A percentile compares a stretch with the other conserved stretches of the same genome.
Conservation (phyloP, 1,139 yeast species). For the Pichia sp. region DNA sequence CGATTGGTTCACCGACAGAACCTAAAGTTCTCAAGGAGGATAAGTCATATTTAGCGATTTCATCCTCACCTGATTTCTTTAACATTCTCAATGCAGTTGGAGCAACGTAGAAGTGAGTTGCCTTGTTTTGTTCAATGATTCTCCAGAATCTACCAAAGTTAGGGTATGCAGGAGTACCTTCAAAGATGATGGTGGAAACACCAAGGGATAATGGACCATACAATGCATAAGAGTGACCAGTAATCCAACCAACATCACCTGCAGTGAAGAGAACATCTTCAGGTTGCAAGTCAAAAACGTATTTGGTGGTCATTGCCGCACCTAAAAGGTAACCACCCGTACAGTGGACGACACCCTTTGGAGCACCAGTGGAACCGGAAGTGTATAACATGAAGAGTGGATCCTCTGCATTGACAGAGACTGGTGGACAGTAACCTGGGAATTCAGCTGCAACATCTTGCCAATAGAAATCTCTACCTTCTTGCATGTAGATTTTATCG, state of each 20-base stretch:
- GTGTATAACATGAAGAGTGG: conserved; percentile 91
- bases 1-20: conserved; percentile 98
- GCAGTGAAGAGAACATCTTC: conserved; percentile 92
- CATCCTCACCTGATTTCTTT: conserved; percentile 87
- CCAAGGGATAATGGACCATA: conserved; percentile 92
- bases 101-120: conserved; percentile 96
- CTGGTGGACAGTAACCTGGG: conserved; percentile 83
- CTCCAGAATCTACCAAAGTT: conserved; percentile 97
- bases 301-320: conserved; percentile 90
- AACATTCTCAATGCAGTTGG: conserved; percentile 96
- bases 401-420: conserved; percentile 84
- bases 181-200: conserved; percentile 86
- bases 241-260: conserved; percentile 99
- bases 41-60: conserved; percentile 79
- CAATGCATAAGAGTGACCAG: conserved; percentile 94
- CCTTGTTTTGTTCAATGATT: conserved; percentile 86
- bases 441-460: conserved; percentile 76
- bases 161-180: conserved; percentile 98
- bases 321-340: conserved; percentile 94
- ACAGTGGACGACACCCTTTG: conserved; percentile 95
- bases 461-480: conserved; percentile 93
- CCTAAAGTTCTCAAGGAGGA: conserved; percentile 92
- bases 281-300: conserved; percentile 85
- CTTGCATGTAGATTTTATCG: conserved; percentile 54
- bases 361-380: conserved; percentile 96